Conservation (phyloP, 2,329 filamentous ascomycete species). For the Pyrenochaeta sp. region DNA sequence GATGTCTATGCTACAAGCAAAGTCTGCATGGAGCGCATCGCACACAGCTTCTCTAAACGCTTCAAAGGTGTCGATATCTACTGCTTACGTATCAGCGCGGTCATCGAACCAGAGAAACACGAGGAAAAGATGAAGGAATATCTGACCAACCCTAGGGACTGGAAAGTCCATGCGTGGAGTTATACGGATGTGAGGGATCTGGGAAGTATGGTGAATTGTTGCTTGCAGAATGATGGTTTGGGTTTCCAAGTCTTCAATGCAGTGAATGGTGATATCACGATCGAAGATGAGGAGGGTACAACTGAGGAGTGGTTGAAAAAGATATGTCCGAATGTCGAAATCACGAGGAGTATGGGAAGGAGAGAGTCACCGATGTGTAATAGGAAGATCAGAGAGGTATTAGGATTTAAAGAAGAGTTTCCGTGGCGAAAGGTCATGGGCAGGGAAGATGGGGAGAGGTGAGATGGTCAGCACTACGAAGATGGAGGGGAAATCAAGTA, state of each 20-base stretch:
- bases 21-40: conserved; percentile 65
- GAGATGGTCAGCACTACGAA: too few species aligned
- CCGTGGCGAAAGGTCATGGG: conserved; percentile 53
- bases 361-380: conserved; percentile 68
- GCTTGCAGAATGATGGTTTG: conserved; percentile 62
- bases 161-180: conserved; percentile 66
- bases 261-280: conserved; percentile 67
- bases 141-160: conserved; percentile 56
- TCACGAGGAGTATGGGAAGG: conserved; percentile 63
- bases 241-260: conserved; percentile 71
- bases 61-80: conserved; percentile 66
- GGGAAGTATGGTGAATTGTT: conserved; percentile 65
- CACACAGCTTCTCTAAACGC: conserved; percentile 62
- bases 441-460: too few species aligned
- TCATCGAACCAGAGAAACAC: conserved; percentile 67
- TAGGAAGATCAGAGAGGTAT: conserved; percentile 63
- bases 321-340: conserved; percentile 56
- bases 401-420: conserved; percentile 67
- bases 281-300: conserved; percentile 48
- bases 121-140: conserved; percentile 58
- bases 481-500: too few species aligned
- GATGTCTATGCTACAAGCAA: conserved; percentile 69
- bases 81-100: conserved; percentile 65
- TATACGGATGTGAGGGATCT: conserved; percentile 69
- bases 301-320: conserved; percentile 58